Evolutionary conservation across 495 filamentous ascomycete genomes (phyloP), one percentile per base, ranked within the genome.

Genomic region (Xylaria longipes): DNA sequence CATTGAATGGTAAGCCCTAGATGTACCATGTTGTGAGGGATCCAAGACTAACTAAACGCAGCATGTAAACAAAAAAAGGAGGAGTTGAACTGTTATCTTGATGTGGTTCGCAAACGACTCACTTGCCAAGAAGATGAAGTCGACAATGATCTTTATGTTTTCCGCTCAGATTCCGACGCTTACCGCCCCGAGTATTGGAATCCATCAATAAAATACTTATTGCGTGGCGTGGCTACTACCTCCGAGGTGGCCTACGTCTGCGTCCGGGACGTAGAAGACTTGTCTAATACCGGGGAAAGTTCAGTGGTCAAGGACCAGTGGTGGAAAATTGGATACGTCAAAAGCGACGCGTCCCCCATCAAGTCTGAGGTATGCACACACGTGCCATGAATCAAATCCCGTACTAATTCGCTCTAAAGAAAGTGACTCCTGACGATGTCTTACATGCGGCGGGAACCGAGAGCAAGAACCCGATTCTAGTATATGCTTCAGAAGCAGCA

Each of bases 401-500:
- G n/a, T 68, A 69, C 75, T 76, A 50, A 80, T 48, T 58, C 45
- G 3, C 17, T 52, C 41, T 12, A 14, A 41, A 82, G 80, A 76
- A 76, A 63, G 74, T 72, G 33, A 75, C 73, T 0, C 68, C 73
- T 43, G 80, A 84, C 56, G 72, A 75, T 22, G 81, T 80, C 20
- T 68, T 81, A 29, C 50, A 74, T n/a, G 77, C 80, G 41, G 78
- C 80, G 5, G 82, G 80, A 58, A 78, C 77, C 0, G 74, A 72
- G 8, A 73, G 74, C 14, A 75, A 73, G 41, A 70, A 68, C 11
- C 82, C 83, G 1, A 73, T 84, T n/a, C 66, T 86, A 7, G 72
- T 87, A 5, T 87, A 83, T 63, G 83, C 84, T 12, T 77, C 79
- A 1, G 82, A 84, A 52, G 71, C 74, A 52, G 84, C 84, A 35